Conservation (phyloP, 495 filamentous ascomycete genomes). For the Jackrogersella minutella region DNA sequence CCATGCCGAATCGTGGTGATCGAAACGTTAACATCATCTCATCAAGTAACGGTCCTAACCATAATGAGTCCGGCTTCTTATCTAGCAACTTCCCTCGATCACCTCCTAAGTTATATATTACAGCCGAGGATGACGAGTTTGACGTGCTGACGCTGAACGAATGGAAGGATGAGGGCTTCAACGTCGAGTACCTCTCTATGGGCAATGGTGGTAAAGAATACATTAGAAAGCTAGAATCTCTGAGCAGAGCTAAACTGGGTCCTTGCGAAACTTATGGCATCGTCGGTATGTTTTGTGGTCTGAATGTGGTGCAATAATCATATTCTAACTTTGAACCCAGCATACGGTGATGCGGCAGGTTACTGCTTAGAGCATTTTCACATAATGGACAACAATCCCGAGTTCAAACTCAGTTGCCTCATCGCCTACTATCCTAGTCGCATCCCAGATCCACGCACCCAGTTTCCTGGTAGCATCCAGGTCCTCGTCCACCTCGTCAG, state of each 20-base stretch:
- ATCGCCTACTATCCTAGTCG: constrained; percentile 59
- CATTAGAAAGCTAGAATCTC: constrained; percentile 49
- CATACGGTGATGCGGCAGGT: constrained; percentile 48
- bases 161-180: constrained; percentile 74
- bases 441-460: constrained; percentile 52
- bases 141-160: constrained; percentile 62
- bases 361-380: constrained; percentile 51
- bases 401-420: constrained; percentile 57
- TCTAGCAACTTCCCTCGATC: constrained; percentile 46
- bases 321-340: constrained; percentile 24
- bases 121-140: constrained; percentile 68
- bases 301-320: too few species aligned
- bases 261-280: constrained; percentile 50
- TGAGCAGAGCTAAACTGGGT: constrained; percentile 35
- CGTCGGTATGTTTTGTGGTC: constrained; percentile 46
- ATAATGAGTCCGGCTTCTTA: constrained; percentile 50
- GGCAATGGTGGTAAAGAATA: constrained; percentile 64
- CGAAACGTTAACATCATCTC: constrained; percentile 47
- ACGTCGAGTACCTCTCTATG: constrained; percentile 67
- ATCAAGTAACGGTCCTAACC: constrained; percentile 40
- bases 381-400: constrained; percentile 47
- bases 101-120: constrained; percentile 69
- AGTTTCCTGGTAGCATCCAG: constrained; percentile 51
- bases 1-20: constrained; percentile 42
- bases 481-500: constrained; percentile 57